Base-by-base conservation (phyloP, 768 basidiomycete species). In the Leccinum ochraceum region DNA sequence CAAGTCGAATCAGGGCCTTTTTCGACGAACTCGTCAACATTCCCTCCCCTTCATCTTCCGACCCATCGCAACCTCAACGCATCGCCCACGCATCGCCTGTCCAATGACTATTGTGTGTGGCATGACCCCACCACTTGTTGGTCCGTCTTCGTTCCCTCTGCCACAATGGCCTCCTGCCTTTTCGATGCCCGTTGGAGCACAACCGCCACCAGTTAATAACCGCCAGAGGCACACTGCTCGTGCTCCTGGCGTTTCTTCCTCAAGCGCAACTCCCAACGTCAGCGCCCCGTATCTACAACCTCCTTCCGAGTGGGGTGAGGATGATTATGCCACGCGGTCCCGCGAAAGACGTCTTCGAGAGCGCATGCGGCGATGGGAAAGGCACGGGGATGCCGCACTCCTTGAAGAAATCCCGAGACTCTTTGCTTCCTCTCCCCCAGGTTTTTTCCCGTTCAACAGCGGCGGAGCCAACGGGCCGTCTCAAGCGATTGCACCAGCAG, bases 51-150 rank as follows among this genome's bases (percentile, higher is more conserved):
- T 59, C 66, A 11, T 62, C 74, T 51, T 62, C 69, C 50, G 76
- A 69, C 10, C 58, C 59, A 22, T 63, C 64, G n/a, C 72, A 70
- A 7, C 64, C 69, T 63, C 67, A 62, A 54, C 57, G 26, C 28
- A 57, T 61, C 75, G 79, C 58, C 90, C 91, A 6, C 87, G 94
- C 13, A 80, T 97, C 10, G 64, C 74, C 37, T 85, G 85, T 68
- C 92, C 94, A 3, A 90, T 88, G 66, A 85, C 88, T 8, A 92
- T 97, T 52, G 80, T 97, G 17, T 90, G 96, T 67, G 93, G 94
- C n/a, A 86, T 92, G 67, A 87, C 89, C 1, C 93, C 94, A 28
- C 77, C 90, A 4, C 75, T 94, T n/a, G 76, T 84, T 14, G 80
- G 83, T 20, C 77, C 83, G 10, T 64, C 69, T 66, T 53, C 74